These are phyloP conservation scores for Penicillium lagena DNA, from an alignment of 495 filamentous ascomycete species.

Conservation along the genomic window DNA sequence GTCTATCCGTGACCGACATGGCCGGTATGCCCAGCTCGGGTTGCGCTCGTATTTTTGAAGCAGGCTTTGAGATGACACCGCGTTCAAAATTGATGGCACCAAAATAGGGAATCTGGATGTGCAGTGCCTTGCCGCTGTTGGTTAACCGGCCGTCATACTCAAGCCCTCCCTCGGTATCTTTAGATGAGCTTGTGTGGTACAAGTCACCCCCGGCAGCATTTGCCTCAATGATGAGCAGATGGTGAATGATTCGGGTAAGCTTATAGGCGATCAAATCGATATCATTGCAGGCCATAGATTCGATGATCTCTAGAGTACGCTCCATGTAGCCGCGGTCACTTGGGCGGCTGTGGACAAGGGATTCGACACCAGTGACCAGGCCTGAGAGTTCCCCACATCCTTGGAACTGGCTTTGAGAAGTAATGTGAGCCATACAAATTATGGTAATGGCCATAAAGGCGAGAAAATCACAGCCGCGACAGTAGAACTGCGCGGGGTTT, in stretches of 20 bases:
- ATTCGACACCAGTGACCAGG: slow-evolving; percentile 10
- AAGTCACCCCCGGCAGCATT: slow-evolving; percentile 11
- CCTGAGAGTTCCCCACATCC: background rate
- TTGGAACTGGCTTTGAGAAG: slow-evolving; percentile 12
- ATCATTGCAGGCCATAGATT: slow-evolving; percentile 13
- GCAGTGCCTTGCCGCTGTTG: slow-evolving; percentile 6
- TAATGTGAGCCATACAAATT: slow-evolving; percentile 19
- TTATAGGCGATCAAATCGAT: slow-evolving; percentile 16
- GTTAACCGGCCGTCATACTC: slow-evolving; percentile 5
- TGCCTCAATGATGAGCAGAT: slow-evolving; percentile 17
- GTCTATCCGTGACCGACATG: background rate
- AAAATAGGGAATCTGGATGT: slow-evolving; percentile 33
- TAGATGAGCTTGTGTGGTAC: slow-evolving; percentile 16
- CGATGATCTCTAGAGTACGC: slow-evolving; percentile 28
- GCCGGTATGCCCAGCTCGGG: background rate
- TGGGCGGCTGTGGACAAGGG: slow-evolving; percentile 31
- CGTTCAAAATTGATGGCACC: slow-evolving; percentile 28
- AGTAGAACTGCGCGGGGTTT: slow-evolving; percentile 27
- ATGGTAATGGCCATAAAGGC: slow-evolving; percentile 41
- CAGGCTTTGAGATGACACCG: slow-evolving; percentile 3
- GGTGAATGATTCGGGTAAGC: slow-evolving; percentile 32
- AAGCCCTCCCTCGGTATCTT: slow-evolving; percentile 1
- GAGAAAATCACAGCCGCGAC: slow-evolving; percentile 45
- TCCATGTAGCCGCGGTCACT: slow-evolving; percentile 41
- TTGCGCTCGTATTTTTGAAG: background rate